Evolutionary conservation across 1,139 yeast species (phyloP), one percentile per base, ranked within the genome.

Genomic region (Starmera stellimalicola): DNA sequence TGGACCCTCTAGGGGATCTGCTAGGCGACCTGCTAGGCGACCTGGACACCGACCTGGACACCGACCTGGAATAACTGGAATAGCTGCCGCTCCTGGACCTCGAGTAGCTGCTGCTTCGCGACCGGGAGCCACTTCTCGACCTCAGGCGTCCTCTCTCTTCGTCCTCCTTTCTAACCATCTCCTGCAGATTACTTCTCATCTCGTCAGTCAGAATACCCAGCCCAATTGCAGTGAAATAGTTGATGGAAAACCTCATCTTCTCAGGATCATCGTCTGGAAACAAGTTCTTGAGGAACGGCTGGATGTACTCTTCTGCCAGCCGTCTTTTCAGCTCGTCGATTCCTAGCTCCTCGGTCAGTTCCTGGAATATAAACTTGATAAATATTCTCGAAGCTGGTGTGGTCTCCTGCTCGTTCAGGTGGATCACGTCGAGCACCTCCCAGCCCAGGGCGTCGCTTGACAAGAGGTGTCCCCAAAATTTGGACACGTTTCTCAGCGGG

Each of bases 181-280:
- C 35, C 18, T 40, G 36, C 18, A 48, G 27, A 2, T 62, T 65
- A 9, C 62, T 67, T 57, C 98, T 70, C 94, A 87, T 81, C 9
- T 62, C 70, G 32, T 85, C 95, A 0, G 97, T 88, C 38, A 91
- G 53, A 2, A 70, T 68, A 32, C 97, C 97, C 35, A 88, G 55
- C 0, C 94, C 94, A 44, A 91, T 85, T 2, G 96, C 95, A 0
- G 97, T 88, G 57, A 88, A 91, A 53, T 70, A 91, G 51, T 91
- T 91, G 52, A 88, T 85, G 2, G 94, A 72, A 52, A 87, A 91
- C 38, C 93, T 62, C 10, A 78, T 60, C 37, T 77, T 65, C n/a
- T 79, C 84, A 0, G 70, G 62, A 42, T 69, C 66, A 16, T 50
- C 50, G 2, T 33, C 36, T 25, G 73, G 63, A 47, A 60, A 50